Base-by-base conservation (phyloP, 106 monocot species). In the Phalaenopsis aphrodite region DNA sequence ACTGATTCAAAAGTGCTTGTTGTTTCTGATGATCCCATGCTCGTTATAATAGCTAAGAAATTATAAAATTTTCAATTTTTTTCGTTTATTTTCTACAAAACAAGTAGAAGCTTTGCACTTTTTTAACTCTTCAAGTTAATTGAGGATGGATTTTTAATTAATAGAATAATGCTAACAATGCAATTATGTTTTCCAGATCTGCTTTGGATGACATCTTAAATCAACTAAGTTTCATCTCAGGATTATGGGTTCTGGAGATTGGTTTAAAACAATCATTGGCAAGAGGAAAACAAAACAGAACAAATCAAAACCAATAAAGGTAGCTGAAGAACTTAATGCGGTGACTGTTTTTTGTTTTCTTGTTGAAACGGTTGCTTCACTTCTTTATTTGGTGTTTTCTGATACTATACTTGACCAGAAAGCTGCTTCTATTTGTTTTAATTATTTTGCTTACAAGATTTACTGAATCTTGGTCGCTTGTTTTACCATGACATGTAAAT, bases 171-270 rank as follows among this genome's bases (percentile, higher is more conserved):
- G n/a, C 42, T 43, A 75, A 58, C 24, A 57, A 30, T 56, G 42
- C 36, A 56, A 56, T 1, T 10, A 47, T 41, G 77, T 77, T 77
- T 9, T 17, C 76, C 19, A 77, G 66, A 55, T 52, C 43, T 67
- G 45, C 10, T 41, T 77, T 77, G 41, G 36, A 71, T 9, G 24
- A 46, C 69, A 52, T 82, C 11, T 65, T 48, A 41, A 69, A 77
- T 41, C 47, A 23, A 38, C 69, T 14, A 37, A 19, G 48, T 41
- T 81, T 80, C 71, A 24, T 45, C 41, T 58, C 16, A 82, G 56
- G 78, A 84, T 43, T 14, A 95, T 95, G 95, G 95, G 88, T 42
- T 90, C 92, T 80, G 90, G 90, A 80, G 82, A 86, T 80, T 95
- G 95, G 95, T 81, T 95, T 39, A 95, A 86, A 79, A 89, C 87